Percentiles rank a stretch among this genome's conserved stretches.
Evolutionary conservation across 306 rosid genomes (phyloP).

Genomic region (Pueraria montana): DNA sequence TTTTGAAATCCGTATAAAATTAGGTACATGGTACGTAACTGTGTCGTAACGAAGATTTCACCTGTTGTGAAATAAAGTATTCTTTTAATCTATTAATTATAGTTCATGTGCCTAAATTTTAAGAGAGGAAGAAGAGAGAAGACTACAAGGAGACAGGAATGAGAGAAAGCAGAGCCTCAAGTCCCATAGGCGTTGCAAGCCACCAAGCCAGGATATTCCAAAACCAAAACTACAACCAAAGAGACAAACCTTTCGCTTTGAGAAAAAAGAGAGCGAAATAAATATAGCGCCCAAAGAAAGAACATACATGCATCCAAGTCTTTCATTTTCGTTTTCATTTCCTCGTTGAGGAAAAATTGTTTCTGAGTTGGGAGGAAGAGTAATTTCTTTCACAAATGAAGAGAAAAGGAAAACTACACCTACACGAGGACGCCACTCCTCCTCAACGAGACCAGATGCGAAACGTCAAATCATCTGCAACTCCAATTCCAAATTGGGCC

Average conservation of each 20-base stretch:
- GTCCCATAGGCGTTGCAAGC: background rate
- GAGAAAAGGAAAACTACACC: constrained; percentile 26
- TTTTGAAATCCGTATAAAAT: background rate
- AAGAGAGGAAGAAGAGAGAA: background rate
- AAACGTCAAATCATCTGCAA: constrained; percentile 62
- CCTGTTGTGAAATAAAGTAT: background rate
- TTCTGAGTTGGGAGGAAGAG: background rate
- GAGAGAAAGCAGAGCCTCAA: constrained; percentile 26
- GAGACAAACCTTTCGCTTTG: constrained; percentile 45
- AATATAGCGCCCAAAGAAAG: background rate
- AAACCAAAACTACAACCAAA: constrained; percentile 30
- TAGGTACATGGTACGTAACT: background rate
- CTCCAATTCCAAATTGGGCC: constrained; percentile 50
- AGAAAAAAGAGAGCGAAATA: background rate
- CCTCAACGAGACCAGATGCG: constrained; percentile 44
- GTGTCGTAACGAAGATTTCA: constrained; percentile 3
- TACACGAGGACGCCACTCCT: constrained; percentile 41
- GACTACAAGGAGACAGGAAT: background rate
- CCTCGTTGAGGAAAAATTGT: background rate
- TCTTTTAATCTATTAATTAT: background rate
- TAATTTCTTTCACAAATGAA: constrained; percentile 28
- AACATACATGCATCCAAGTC: background rate
- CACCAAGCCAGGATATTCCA: constrained; percentile 22
- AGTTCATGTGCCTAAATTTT: background rate
- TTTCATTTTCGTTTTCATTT: constrained; percentile 42